phyloP scores from a whole-genome alignment of 129 eudicot genomes.

The Helianthus tuberosus region DNA sequence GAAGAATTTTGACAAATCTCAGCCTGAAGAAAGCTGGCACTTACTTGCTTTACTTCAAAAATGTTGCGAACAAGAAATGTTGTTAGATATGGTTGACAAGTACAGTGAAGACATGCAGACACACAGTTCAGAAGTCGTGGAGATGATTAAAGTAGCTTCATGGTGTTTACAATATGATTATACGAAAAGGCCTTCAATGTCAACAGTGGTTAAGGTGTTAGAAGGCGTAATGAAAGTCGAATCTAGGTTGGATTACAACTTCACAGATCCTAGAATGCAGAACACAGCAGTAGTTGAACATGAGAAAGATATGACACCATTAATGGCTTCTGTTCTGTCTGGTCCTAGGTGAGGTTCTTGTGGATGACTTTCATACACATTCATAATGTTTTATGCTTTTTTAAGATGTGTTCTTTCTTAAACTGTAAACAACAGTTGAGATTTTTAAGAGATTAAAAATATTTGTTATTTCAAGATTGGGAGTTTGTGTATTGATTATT shows the following conservation, averaged over 20 bases:
- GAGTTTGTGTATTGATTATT: too few relatives aligned
- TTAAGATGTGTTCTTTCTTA: not conserved
- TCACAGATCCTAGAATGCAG: conserved; percentile 17
- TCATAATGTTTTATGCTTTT: not conserved
- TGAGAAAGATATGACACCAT: not conserved
- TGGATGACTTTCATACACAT: not conserved
- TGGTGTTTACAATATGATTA: conserved; percentile 37
- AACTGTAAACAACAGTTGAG: not conserved
- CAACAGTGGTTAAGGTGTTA: conserved; percentile 9
- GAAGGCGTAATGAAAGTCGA: conserved; percentile 29
- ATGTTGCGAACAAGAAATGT: conserved; percentile 14
- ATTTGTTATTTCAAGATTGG: too few relatives aligned
- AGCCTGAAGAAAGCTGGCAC: conserved; percentile 30
- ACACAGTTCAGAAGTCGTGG: conserved; percentile 6
- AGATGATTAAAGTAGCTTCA: conserved; percentile 37
- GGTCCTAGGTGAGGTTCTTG: conserved; percentile 12
- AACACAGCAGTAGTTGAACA: not conserved
- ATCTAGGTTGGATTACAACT: conserved; percentile 22
- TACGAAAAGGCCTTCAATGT: conserved; percentile 17
- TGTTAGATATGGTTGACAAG: conserved; percentile 25
- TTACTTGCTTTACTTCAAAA: conserved; percentile 30
- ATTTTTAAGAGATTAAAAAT: not conserved
- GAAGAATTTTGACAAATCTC: conserved; percentile 28
- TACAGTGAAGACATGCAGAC: conserved; percentile 3
- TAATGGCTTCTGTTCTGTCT: conserved; percentile 2